Evolutionary conservation across 2,329 filamentous ascomycete species (phyloP).

Genomic region (Monosporascus sp.): DNA sequence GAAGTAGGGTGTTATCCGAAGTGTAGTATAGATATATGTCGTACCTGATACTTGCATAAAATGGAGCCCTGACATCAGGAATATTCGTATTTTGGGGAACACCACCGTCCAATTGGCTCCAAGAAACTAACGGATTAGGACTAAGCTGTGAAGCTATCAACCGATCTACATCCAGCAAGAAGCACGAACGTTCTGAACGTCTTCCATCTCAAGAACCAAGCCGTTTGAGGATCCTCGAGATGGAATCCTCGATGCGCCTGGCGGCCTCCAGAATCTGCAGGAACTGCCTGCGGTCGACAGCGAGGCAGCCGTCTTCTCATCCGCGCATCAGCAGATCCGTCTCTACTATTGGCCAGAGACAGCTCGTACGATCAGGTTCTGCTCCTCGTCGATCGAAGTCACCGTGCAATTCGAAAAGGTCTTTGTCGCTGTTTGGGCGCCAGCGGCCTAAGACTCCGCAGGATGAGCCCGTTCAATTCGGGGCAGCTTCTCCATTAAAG

Average conservation of each 20-base stretch:
- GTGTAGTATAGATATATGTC: too few species aligned
- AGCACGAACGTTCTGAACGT: too few species aligned
- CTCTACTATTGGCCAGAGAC: constrained; percentile 9
- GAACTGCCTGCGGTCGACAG: constrained; percentile 17
- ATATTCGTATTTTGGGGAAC: too few species aligned
- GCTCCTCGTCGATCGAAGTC: not conserved
- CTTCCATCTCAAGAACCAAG: not conserved
- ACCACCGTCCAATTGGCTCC: too few species aligned
- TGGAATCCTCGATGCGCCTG: constrained; percentile 25
- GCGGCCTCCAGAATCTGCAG: constrained; percentile 22
- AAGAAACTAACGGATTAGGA: too few species aligned
- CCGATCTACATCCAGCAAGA: too few species aligned
- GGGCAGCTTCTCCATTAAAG: constrained; percentile 10
- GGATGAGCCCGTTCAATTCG: constrained; percentile 7
- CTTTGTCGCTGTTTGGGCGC: constrained; percentile 21
- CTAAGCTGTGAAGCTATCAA: too few species aligned
- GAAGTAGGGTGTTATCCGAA: too few species aligned
- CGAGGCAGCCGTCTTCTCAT: constrained; percentile 10
- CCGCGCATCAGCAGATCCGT: constrained; percentile 14
- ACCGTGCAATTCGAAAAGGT: constrained; percentile 8
- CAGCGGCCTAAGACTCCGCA: constrained; percentile 15
- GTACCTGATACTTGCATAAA: too few species aligned
- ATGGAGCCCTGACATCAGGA: too few species aligned
- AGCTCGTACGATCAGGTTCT: constrained; percentile 8
- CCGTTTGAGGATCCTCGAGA: constrained; percentile 6